Evolutionary conservation across 2,329 filamentous ascomycete species (phyloP), one percentile per base, ranked within the genome.

Genomic region (Sarocladium strictum): DNA sequence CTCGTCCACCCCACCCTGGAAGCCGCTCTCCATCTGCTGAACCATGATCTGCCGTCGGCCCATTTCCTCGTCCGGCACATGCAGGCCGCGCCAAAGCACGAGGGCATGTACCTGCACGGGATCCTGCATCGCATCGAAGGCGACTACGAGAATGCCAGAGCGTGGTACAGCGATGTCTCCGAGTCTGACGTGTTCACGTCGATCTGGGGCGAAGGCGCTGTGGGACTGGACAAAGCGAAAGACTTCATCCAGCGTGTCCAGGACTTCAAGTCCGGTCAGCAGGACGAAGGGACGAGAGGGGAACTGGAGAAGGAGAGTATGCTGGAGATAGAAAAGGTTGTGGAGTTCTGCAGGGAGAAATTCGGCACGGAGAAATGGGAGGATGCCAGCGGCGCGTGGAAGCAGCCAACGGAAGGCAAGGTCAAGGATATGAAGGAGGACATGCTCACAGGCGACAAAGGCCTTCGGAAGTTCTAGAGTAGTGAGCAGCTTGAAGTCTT

Each of bases 41-140:
- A 51, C 29, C 26, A 51, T 19, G 47, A 51, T n/a, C 47, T 51
- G 3, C 47, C 47, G 4, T 51, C 47, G 12, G 47, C 47, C 35
- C 47, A 51, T 21, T 51, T 51, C 27, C 47, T 51, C 17, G 47
- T 51, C 12, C 47, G 47, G 11, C 47, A 51, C 29, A 51, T 51
- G 47, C 47, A 51, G 21, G 47, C 47, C 17, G 47, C 47, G 3
- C 47, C 27, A 14, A 11, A 51, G 17, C 21, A 51, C 47, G 47
- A 51, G n/a, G 47, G 47, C 26, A 51, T 51, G 47, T 51, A 33
- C 15, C 47, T 51, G 15, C 47, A 51, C 47, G 47, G 47, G 9
- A 51, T 51, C 4, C 47, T 51, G 3, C 47, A 51, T 17, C 26
- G 47, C 17, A 35, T 51, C 27, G 47, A 51, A 27, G 47, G 47